Evolutionary conservation across 306 rosid genomes (phyloP), one percentile per base, ranked within the genome.

Genomic region (Pterocarpus santalinus): DNA sequence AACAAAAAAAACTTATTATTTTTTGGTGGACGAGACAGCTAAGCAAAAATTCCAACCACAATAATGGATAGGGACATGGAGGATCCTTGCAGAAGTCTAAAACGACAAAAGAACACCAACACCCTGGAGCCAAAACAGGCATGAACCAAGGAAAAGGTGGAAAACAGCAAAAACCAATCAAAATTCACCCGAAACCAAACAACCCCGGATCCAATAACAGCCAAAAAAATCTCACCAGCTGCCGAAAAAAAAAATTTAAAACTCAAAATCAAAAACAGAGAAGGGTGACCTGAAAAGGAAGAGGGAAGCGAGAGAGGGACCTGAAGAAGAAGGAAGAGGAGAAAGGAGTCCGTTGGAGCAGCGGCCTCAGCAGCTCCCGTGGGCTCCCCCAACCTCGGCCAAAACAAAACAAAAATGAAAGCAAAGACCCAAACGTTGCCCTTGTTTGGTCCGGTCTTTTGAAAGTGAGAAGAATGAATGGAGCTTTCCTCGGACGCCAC

Each of bases 281-380:
- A 77, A 12, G 32, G 22, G 56, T 46, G 56, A 64, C 4, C 6
- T 1, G 52, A 14, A 17, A 8, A 63, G 0, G 33, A 44, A 4
- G 36, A 58, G 36, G 61, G 16, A 4, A 15, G 69, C 7, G 69
- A 41, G 43, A 38, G 69, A 43, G 70, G 12, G 47, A 72, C 57
- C 69, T 41, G 16, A 22, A 22, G 58, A 13, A 62, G 56, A 63
- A 7, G 28, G 76, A 57, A 43, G 73, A 33, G 58, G 76, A 11
- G 32, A 12, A 70, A 83, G 80, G 74, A 85, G 79, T 61, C 89
- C 88, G 86, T 81, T 73, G 84, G 87, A 88, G 88, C 81, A 87
- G 87, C 69, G 80, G 65, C 22, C 76, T 22, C 28, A 22, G 28
- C 70, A 72, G 88, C 91, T 87, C 88, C 85, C 70, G 74, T 43